These are phyloP conservation scores for Avena atlantica DNA, from an alignment of 176 grass and related monocot species.

Conservation along the genomic window DNA sequence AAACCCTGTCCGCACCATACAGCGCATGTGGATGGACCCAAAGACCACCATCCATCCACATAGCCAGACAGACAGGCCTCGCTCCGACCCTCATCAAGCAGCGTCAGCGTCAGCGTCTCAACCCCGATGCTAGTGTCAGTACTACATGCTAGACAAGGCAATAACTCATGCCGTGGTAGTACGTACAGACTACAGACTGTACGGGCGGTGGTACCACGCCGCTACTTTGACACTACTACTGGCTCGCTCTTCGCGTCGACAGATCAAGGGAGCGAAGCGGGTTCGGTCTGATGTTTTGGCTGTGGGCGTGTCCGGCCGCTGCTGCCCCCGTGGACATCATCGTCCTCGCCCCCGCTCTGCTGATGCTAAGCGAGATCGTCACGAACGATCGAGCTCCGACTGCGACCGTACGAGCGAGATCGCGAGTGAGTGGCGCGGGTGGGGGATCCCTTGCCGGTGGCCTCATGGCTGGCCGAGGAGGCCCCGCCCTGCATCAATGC, in stretches of 20 bases:
- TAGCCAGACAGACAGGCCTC: not conserved
- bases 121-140: not conserved
- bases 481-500: not conserved
- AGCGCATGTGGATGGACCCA: not conserved
- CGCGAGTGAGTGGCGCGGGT: not conserved
- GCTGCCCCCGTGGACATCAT: not conserved
- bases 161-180: not conserved
- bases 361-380: not conserved
- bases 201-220: not conserved
- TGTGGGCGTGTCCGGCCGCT: not conserved
- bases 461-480: not conserved
- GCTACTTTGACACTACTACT: not conserved
- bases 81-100: not conserved
- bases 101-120: too few species aligned
- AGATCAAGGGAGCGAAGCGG: not conserved
- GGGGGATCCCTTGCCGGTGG: not conserved
- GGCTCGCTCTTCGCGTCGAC: not conserved
- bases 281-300: not conserved
- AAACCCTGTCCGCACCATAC: not conserved
- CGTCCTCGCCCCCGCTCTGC: not conserved
- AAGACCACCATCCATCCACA: not conserved
- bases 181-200: too few species aligned
- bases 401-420: not conserved
- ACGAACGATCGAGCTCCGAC: not conserved
- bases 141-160: not conserved